phyloP scores from a whole-genome alignment of 805 yeast genomes.

The Lipomyces sp. region DNA sequence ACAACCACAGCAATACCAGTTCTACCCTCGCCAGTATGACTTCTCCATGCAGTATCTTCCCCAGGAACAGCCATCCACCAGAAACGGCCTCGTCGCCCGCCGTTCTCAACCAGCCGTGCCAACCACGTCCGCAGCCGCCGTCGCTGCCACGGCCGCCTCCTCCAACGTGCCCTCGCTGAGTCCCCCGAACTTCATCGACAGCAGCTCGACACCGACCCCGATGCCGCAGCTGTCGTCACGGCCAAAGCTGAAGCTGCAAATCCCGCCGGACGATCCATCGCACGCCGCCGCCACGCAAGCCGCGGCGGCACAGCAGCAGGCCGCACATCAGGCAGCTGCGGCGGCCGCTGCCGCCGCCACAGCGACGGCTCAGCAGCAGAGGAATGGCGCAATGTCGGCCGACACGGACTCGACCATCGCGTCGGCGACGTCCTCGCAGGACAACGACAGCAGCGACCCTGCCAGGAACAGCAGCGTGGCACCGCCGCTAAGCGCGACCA shows the following conservation, averaged over 20 bases:
- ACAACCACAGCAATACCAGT: neutral
- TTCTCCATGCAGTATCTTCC: too few relatives aligned
- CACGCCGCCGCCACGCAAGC: slow-evolving; percentile 7
- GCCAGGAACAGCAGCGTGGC: too few relatives aligned
- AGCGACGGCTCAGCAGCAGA: neutral
- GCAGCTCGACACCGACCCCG: neutral
- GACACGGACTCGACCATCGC: slow-evolving; percentile 19
- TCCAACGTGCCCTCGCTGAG: slow-evolving; percentile 6
- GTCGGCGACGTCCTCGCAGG: slow-evolving; percentile 11
- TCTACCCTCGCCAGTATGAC: too few relatives aligned
- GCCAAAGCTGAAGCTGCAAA: slow-evolving; percentile 41
- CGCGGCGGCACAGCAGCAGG: neutral
- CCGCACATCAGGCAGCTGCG: too few relatives aligned
- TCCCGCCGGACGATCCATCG: slow-evolving; percentile 33
- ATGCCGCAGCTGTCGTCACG: slow-evolving; percentile 15
- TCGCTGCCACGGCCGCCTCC: neutral
- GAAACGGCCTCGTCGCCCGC: slow-evolving; percentile 35
- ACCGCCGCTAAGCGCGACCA: slow-evolving; percentile 10
- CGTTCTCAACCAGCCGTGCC: slow-evolving; percentile 20
- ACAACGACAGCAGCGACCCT: neutral
- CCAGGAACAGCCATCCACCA: too few relatives aligned
- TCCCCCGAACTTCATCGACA: slow-evolving; percentile 5
- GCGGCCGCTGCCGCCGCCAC: too few relatives aligned
- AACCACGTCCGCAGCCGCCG: slow-evolving; percentile 3
- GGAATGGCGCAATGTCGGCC: neutral